Conservation (phyloP, 176 grass and related monocot genomes). For the Alopecurus myosuroides region DNA sequence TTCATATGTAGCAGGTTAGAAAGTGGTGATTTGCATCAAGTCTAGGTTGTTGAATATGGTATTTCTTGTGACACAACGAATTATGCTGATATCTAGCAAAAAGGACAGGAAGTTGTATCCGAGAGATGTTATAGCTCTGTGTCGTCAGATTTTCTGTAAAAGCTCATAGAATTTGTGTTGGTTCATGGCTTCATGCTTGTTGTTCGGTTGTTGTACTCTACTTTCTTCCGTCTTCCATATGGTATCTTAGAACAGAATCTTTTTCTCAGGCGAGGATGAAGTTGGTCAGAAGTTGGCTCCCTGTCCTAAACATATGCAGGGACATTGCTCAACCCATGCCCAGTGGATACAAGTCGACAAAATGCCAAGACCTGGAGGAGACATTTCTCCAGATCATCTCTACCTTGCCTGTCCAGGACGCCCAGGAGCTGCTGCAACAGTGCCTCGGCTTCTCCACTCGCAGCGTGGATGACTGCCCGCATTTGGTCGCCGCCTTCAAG, state of each 20-base stretch:
- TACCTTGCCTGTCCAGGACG: slow-evolving; percentile 51
- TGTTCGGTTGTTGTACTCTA: neutral
- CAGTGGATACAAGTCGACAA: slow-evolving; percentile 45
- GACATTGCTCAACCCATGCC: slow-evolving; percentile 51
- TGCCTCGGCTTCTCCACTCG: slow-evolving; percentile 79
- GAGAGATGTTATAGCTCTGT: neutral
- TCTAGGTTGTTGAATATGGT: neutral
- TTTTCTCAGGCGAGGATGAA: slow-evolving; percentile 60
- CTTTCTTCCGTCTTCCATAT: neutral
- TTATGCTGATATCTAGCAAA: neutral
- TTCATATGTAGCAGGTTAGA: neutral
- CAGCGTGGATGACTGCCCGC: slow-evolving; percentile 34
- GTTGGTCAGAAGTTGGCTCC: slow-evolving; percentile 77
- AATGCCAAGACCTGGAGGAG: slow-evolving; percentile 70
- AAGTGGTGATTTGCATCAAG: neutral
- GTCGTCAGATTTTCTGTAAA: neutral
- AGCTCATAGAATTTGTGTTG: neutral
- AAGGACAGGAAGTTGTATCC: neutral
- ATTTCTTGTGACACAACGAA: neutral
- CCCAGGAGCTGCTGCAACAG: slow-evolving; percentile 67
- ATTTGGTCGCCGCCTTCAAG: slow-evolving; percentile 34
- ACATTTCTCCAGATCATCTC: slow-evolving; percentile 85
- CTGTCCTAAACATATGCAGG: slow-evolving; percentile 73
- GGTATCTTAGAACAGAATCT: neutral
- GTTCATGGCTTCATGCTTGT: neutral